Percentiles rank a stretch among this genome's conserved stretches.
phyloP scores from a whole-genome alignment of 352 stramenopile species.

The Phytophthora agathidicida region DNA sequence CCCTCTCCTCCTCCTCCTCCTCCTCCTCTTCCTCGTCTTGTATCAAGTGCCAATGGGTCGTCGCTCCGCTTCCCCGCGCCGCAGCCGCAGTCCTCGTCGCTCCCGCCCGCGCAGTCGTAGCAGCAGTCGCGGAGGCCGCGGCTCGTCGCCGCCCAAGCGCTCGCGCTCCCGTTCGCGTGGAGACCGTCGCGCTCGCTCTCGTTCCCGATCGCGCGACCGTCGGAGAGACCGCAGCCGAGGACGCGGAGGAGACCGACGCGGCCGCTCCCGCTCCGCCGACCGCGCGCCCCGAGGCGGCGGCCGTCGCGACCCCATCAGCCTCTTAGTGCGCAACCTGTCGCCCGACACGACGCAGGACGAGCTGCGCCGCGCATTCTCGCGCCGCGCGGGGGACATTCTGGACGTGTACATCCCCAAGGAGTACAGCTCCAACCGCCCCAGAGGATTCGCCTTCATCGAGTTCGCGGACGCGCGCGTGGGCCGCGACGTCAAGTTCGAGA shows the following conservation, averaged over 20 bases:
- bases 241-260: slow-evolving; percentile 25
- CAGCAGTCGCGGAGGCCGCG: slow-evolving; percentile 33
- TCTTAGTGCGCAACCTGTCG: slow-evolving; percentile 60
- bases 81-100: slow-evolving; percentile 44
- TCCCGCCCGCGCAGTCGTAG: slow-evolving; percentile 42
- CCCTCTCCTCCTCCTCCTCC: neutral
- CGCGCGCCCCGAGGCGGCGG: slow-evolving; percentile 4
- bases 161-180: slow-evolving; percentile 45
- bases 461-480: slow-evolving; percentile 69
- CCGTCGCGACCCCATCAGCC: slow-evolving; percentile 42
- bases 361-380: slow-evolving; percentile 56
- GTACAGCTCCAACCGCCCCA: slow-evolving; percentile 52
- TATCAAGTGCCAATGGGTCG: slow-evolving; percentile 44
- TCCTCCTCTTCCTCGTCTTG: neutral
- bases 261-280: slow-evolving; percentile 39
- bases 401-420: slow-evolving; percentile 77
- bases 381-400: slow-evolving; percentile 54
- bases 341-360: slow-evolving; percentile 44
- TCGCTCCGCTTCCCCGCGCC: slow-evolving; percentile 59
- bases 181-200: slow-evolving; percentile 30
- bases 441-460: slow-evolving; percentile 88
- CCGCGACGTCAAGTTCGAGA: slow-evolving; percentile 72
- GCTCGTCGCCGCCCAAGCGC: slow-evolving; percentile 30
- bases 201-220: slow-evolving; percentile 41
- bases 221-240: slow-evolving; percentile 15